phyloP scores from a whole-genome alignment of 352 stramenopile genomes.

The Globisporangium takayamanum region DNA sequence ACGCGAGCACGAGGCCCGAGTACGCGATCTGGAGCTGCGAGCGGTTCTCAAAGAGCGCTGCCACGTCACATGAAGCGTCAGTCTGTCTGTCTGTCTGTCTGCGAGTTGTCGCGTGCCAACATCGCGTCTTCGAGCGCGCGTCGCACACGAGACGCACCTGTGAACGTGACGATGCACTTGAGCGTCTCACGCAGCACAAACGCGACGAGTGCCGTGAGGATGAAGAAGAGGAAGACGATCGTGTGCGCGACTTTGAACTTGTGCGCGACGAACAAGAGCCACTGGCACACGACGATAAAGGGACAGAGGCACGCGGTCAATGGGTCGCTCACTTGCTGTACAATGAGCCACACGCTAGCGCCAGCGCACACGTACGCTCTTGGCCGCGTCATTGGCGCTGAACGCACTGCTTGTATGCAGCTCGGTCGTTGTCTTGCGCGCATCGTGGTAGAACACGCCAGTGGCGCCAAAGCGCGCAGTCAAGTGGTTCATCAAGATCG shows the following conservation, averaged over 20 bases:
- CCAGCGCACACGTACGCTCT: conserved; percentile 22
- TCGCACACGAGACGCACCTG: conserved; percentile 21
- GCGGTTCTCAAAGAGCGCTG: conserved; percentile 80
- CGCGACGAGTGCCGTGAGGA: conserved; percentile 87
- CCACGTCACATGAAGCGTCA: too few relatives aligned
- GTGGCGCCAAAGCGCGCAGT: conserved; percentile 41
- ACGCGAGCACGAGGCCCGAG: conserved; percentile 71
- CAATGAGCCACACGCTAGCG: neutral
- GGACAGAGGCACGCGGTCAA: neutral
- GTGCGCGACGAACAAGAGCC: conserved; percentile 39
- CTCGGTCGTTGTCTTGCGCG: conserved; percentile 50
- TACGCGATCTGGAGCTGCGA: conserved; percentile 67
- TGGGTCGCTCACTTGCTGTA: neutral
- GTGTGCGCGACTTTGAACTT: conserved; percentile 89
- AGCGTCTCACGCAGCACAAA: conserved; percentile 93
- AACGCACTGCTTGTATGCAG: conserved; percentile 64
- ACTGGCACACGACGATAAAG: conserved; percentile 14
- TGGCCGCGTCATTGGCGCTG: conserved; percentile 17
- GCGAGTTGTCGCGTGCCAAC: neutral
- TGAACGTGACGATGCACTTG: conserved; percentile 91
- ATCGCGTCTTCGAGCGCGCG: too few relatives aligned
- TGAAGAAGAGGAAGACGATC: conserved; percentile 92
- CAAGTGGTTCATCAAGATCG: conserved; percentile 91
- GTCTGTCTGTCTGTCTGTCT: neutral
- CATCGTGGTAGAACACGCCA: conserved; percentile 69